These are phyloP conservation scores for Cytospora piceicola DNA, from an alignment of 2,329 filamentous ascomycete species.

Conservation along the genomic window DNA sequence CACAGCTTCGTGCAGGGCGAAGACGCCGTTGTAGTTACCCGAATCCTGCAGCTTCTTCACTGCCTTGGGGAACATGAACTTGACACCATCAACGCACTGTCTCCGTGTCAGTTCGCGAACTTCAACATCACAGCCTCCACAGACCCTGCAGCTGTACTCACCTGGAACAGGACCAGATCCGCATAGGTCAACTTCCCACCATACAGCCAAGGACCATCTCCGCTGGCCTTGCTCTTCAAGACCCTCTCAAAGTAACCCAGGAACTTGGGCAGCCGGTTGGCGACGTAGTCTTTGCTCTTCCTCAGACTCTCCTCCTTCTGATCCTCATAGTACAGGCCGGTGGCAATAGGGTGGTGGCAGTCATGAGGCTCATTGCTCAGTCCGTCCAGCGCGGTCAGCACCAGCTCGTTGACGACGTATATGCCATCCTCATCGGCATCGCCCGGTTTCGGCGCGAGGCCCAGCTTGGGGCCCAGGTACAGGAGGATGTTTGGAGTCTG, in stretches of 20 bases:
- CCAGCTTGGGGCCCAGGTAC: constrained; percentile 67
- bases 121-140: not conserved
- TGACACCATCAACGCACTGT: constrained; percentile 59
- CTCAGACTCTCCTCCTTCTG: constrained; percentile 70
- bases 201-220: constrained; percentile 67
- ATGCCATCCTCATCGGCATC: constrained; percentile 48
- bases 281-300: constrained; percentile 60
- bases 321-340: constrained; percentile 69
- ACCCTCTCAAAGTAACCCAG: constrained; percentile 71
- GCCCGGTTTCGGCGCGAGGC: constrained; percentile 51
- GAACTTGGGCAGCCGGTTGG: constrained; percentile 71
- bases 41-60: constrained; percentile 56
- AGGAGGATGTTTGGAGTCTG: constrained; percentile 76
- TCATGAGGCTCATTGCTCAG: constrained; percentile 75
- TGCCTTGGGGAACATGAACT: constrained; percentile 73
- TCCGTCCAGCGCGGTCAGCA: constrained; percentile 71
- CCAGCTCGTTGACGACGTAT: constrained; percentile 65
- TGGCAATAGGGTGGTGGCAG: constrained; percentile 72
- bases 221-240: constrained; percentile 59
- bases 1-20: constrained; percentile 66
- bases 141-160: constrained; percentile 38
- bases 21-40: constrained; percentile 63
- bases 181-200: constrained; percentile 69
- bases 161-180: constrained; percentile 75
- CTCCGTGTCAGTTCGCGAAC: not conserved